Percentiles rank a stretch among this genome's conserved stretches.
Evolutionary conservation across 75 land plant genomes (phyloP).

Genomic region (Selaginella moellendorffii): DNA sequence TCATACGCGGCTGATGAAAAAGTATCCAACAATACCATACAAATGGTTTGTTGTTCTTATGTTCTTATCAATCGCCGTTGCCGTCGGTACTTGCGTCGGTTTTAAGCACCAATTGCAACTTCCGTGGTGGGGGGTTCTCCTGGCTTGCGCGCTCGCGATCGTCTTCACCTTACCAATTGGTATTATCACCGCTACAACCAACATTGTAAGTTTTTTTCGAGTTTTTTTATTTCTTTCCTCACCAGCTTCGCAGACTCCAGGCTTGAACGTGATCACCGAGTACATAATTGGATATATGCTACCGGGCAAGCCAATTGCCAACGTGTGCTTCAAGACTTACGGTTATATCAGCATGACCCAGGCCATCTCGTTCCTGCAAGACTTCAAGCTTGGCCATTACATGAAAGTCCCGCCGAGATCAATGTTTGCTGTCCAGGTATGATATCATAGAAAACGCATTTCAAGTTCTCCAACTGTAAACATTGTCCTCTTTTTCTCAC

Average conservation of each 20-base stretch:
- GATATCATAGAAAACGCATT: too few relatives aligned
- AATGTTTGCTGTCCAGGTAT: constrained; percentile 79
- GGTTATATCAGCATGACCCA: not conserved
- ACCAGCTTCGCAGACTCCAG: constrained; percentile 23
- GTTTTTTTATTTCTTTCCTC: not conserved
- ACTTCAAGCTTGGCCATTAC: constrained; percentile 74
- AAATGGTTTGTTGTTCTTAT: constrained; percentile 33
- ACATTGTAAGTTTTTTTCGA: not conserved
- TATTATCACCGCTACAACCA: constrained; percentile 23
- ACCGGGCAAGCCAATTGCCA: constrained; percentile 10
- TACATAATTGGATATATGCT: constrained; percentile 39
- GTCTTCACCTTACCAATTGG: constrained; percentile 29
- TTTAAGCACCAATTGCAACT: constrained; percentile 25
- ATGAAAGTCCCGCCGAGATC: constrained; percentile 74
- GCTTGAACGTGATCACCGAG: constrained; percentile 47
- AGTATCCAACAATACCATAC: constrained; percentile 16
- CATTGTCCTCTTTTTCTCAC: too few relatives aligned
- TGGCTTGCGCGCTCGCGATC: constrained; percentile 21
- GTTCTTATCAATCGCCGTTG: not conserved
- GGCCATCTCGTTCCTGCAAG: constrained; percentile 47
- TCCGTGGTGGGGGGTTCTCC: constrained; percentile 32
- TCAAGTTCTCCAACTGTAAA: too few relatives aligned
- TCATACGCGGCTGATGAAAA: constrained; percentile 32
- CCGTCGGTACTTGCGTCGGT: constrained; percentile 26
- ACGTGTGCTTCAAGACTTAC: not conserved